Conservation (phyloP, 805 yeast genomes). For the Suhomyces sp. region DNA sequence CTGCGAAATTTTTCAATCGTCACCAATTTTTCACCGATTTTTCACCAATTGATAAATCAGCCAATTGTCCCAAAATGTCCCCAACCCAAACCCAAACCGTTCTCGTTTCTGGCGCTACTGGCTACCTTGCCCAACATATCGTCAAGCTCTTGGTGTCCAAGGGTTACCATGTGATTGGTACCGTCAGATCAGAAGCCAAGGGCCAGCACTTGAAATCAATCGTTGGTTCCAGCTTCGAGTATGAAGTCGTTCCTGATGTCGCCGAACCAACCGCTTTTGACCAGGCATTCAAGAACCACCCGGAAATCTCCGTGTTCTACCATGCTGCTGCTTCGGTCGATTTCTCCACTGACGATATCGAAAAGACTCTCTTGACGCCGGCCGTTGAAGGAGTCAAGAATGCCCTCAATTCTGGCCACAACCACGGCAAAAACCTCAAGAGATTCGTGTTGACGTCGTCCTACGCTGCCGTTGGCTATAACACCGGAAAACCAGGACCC, state of each 20-base stretch:
- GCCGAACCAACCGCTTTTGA: conserved; percentile 25
- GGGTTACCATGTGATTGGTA: conserved; percentile 25
- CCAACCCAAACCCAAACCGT: conserved; percentile 16
- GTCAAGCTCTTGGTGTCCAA: conserved; percentile 21
- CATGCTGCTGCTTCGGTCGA: conserved; percentile 37
- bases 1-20: too few relatives aligned
- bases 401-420: conserved; percentile 17
- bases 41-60: too few relatives aligned
- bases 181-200: conserved; percentile 24
- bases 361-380: conserved; percentile 23
- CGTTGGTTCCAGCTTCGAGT: conserved; percentile 18
- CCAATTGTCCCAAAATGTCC: too few relatives aligned
- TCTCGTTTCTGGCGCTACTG: conserved; percentile 34
- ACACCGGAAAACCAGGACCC: conserved; percentile 10
- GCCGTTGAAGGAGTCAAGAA: conserved; percentile 30
- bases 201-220: conserved; percentile 14
- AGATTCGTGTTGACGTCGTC: conserved; percentile 20
- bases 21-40: too few relatives aligned
- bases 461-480: conserved; percentile 12
- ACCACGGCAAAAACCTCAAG: conserved; percentile 15
- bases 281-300: conserved; percentile 23
- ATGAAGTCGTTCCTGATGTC: conserved; percentile 24
- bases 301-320: conserved; percentile 25
- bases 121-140: conserved; percentile 30
- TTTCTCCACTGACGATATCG: conserved; percentile 15